Percentiles rank a stretch among this genome's conserved stretches.
These are phyloP conservation scores for Alternaria sp. DNA, from an alignment of 2,329 filamentous ascomycete species.

Conservation along the genomic window DNA sequence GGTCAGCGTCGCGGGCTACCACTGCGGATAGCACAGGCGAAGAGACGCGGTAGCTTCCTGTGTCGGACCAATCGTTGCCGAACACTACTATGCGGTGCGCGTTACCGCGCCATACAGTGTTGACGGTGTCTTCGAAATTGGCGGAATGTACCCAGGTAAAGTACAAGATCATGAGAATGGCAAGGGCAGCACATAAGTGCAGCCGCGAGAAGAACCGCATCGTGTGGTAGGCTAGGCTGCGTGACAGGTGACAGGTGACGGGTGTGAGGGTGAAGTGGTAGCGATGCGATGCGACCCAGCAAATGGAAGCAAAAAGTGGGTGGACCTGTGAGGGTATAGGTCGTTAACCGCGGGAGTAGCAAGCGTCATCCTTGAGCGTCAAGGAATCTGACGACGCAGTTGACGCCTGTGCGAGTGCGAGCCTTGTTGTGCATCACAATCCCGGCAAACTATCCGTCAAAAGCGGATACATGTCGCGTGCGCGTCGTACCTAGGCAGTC, in stretches of 20 bases:
- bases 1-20: constrained; percentile 35
- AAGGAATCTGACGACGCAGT: constrained; percentile 26
- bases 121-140: constrained; percentile 33
- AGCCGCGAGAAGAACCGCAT: constrained; percentile 45
- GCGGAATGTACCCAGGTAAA: constrained; percentile 39
- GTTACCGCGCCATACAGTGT: constrained; percentile 37
- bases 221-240: not conserved
- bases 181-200: constrained; percentile 32
- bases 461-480: constrained; percentile 26
- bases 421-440: not conserved
- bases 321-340: constrained; percentile 14
- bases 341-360: not conserved
- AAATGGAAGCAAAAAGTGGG: constrained; percentile 13
- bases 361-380: constrained; percentile 10
- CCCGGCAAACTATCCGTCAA: constrained; percentile 7
- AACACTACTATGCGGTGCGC: constrained; percentile 47
- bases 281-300: not conserved
- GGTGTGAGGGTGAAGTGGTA: not conserved
- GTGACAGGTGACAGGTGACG: not conserved
- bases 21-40: constrained; percentile 31
- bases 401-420: constrained; percentile 14
- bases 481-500: not conserved
- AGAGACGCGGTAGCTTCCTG: constrained; percentile 42
- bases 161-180: constrained; percentile 39
- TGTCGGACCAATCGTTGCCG: constrained; percentile 50